Percentiles rank a stretch among this genome's conserved stretches.
Evolutionary conservation across 2,329 filamentous ascomycete species (phyloP).

Genomic region (Camillea tinctor): DNA sequence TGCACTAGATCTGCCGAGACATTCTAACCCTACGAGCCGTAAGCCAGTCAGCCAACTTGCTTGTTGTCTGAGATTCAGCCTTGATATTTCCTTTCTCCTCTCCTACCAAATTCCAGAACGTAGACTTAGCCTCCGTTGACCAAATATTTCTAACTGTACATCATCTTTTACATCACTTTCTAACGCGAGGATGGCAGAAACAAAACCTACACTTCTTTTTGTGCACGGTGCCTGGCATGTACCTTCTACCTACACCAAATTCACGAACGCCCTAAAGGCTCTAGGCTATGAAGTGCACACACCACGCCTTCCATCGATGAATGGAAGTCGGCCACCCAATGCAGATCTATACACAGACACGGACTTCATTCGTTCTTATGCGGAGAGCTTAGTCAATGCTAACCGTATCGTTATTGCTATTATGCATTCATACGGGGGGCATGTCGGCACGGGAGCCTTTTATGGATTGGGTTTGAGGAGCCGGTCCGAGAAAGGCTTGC

Average conservation of each 20-base stretch:
- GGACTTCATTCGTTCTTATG: constrained; percentile 16
- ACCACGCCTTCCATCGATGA: constrained; percentile 5
- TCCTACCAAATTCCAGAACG: too few species aligned
- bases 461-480: constrained; percentile 12
- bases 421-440: constrained; percentile 28
- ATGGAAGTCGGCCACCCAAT: constrained; percentile 20
- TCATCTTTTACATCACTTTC: not conserved
- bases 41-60: too few species aligned
- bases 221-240: constrained; percentile 8
- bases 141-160: too few species aligned
- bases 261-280: constrained; percentile 3
- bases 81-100: too few species aligned
- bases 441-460: constrained; percentile 24
- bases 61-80: too few species aligned
- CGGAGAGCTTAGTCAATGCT: constrained; percentile 14
- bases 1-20: too few species aligned
- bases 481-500: constrained; percentile 7
- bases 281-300: constrained; percentile 11
- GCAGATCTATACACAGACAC: constrained; percentile 20
- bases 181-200: constrained; percentile 1
- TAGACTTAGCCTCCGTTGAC: too few species aligned
- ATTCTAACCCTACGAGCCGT: too few species aligned
- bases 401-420: constrained; percentile 20
- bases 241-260: constrained; percentile 9
- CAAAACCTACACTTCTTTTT: constrained; percentile 6